Percentiles rank a stretch among this genome's conserved stretches.
Conservation (phyloP, 2,329 filamentous ascomycete species). For the Penicillium paneum region DNA sequence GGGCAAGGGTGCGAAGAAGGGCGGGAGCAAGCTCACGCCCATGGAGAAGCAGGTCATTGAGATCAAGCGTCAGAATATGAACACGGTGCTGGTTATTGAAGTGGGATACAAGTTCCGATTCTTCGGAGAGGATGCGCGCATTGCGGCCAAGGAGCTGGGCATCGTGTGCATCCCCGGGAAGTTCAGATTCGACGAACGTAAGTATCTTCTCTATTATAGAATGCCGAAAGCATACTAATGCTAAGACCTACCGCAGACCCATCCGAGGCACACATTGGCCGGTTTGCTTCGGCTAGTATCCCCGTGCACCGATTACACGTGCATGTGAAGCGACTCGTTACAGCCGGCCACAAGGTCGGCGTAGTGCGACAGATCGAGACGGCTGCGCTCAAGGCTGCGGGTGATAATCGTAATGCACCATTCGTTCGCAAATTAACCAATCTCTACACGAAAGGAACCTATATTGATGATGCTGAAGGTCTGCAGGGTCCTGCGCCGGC, state of each 20-base stretch:
- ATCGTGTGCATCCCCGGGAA: conserved; percentile 98
- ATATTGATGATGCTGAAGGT: conserved; percentile 88
- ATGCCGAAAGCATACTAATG: conserved; percentile 18
- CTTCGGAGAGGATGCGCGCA: conserved; percentile 90
- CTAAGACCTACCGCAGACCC: conserved; percentile 51
- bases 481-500: conserved; percentile 58
- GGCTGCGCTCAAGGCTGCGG: conserved; percentile 89
- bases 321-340: conserved; percentile 87
- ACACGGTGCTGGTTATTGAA: conserved; percentile 86
- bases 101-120: conserved; percentile 98
- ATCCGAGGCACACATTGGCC: conserved; percentile 86
- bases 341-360: conserved; percentile 92
- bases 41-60: conserved; percentile 92
- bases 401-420: conserved; percentile 88
- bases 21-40: conserved; percentile 81
- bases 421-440: conserved; percentile 93
- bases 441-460: conserved; percentile 96
- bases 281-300: conserved; percentile 93
- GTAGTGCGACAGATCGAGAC: conserved; percentile 94
- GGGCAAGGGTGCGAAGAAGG: conserved; percentile 61
- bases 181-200: conserved; percentile 85
- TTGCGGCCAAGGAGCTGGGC: conserved; percentile 82
- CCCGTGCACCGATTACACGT: conserved; percentile 88
- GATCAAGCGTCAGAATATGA: conserved; percentile 86
- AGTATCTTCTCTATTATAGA: conserved; percentile 27